Conservation (phyloP, 352 stramenopile genomes). For the Phytophthora hibernalis region DNA sequence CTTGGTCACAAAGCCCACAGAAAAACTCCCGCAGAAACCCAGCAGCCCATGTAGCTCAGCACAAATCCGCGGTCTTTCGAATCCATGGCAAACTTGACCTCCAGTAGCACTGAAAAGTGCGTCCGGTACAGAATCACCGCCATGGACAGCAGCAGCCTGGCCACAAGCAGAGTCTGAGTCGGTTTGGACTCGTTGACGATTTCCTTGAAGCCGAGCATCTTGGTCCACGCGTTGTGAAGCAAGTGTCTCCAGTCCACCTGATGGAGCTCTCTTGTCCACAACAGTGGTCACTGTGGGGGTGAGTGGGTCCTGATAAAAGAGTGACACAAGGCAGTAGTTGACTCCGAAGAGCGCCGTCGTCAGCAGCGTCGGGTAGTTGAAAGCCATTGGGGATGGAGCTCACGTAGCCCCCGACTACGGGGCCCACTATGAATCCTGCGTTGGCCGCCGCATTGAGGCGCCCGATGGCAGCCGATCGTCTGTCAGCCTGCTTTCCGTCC, state of each 20-base stretch:
- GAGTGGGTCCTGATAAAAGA: slow-evolving; percentile 52
- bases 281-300: not conserved
- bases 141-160: slow-evolving; percentile 77
- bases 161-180: slow-evolving; percentile 72
- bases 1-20: slow-evolving; percentile 61
- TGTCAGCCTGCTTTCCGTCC: slow-evolving; percentile 50
- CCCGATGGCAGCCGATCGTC: slow-evolving; percentile 58
- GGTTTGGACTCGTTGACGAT: slow-evolving; percentile 71
- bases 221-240: slow-evolving; percentile 54
- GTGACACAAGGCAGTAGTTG: slow-evolving; percentile 74
- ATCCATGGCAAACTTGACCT: slow-evolving; percentile 83
- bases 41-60: slow-evolving; percentile 85
- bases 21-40: slow-evolving; percentile 67
- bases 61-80: slow-evolving; percentile 69
- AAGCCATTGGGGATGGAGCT: slow-evolving; percentile 71
- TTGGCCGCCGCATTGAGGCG: slow-evolving; percentile 78
- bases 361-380: slow-evolving; percentile 84
- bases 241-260: slow-evolving; percentile 44
- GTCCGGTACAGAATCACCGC: slow-evolving; percentile 80
- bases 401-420: slow-evolving; percentile 76
- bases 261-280: slow-evolving; percentile 7
- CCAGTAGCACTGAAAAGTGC: slow-evolving; percentile 78
- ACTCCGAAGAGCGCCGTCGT: slow-evolving; percentile 69
- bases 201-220: slow-evolving; percentile 68
- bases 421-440: slow-evolving; percentile 80